Evolutionary conservation across 2,329 filamentous ascomycete species (phyloP).

Genomic region (Colletotrichum simmondsii): DNA sequence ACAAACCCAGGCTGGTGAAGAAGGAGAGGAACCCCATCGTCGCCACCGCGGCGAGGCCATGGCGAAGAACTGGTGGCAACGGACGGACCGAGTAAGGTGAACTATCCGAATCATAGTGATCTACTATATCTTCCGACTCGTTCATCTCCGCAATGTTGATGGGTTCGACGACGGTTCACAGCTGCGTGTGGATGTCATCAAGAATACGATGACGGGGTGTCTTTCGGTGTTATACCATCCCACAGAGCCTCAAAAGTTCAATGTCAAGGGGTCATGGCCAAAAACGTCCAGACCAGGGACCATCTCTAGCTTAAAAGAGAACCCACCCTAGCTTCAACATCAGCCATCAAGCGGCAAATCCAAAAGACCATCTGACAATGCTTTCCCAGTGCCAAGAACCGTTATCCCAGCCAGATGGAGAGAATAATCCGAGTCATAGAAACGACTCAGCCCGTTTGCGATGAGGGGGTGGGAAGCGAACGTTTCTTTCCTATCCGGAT

Average conservation of each 20-base stretch:
- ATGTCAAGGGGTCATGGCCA: background rate
- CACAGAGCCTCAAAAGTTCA: too few species aligned
- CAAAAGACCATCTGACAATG: background rate
- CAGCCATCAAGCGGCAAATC: background rate
- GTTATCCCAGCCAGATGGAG: background rate
- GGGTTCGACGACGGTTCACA: constrained; percentile 18
- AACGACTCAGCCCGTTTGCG: constrained; percentile 12
- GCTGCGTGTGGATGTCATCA: constrained; percentile 14
- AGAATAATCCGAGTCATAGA: constrained; percentile 18
- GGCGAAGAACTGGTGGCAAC: constrained; percentile 45
- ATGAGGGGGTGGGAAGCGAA: background rate
- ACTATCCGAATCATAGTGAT: constrained; percentile 41
- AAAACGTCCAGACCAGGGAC: background rate
- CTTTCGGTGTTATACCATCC: constrained; percentile 6
- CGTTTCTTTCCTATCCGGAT: background rate
- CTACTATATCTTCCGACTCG: constrained; percentile 8
- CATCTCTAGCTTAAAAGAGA: background rate
- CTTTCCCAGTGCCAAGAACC: background rate
- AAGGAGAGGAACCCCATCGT: constrained; percentile 50
- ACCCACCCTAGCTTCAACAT: background rate
- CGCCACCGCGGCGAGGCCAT: constrained; percentile 50
- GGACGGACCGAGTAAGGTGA: constrained; percentile 45
- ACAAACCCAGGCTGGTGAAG: constrained; percentile 44
- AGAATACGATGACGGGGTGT: background rate
- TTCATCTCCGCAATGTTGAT: constrained; percentile 35